Percentiles rank a stretch among this genome's conserved stretches.
Conservation (phyloP, 352 stramenopile species). For the Phytophthora vignae region DNA sequence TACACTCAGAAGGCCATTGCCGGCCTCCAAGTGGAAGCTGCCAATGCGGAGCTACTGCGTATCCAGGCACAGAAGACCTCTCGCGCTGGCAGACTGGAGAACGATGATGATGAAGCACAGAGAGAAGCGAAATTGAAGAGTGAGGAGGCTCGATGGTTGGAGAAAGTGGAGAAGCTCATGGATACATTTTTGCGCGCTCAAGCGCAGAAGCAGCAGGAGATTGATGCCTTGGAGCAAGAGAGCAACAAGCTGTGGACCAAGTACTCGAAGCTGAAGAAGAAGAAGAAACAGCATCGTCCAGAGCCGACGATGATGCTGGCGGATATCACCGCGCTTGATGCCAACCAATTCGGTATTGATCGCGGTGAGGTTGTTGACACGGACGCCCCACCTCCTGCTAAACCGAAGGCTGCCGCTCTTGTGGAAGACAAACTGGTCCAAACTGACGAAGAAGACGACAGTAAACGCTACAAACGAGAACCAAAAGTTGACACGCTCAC, state of each 20-base stretch:
- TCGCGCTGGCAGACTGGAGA: slow-evolving; percentile 53
- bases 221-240: slow-evolving; percentile 62
- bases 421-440: slow-evolving; percentile 67
- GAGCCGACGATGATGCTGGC: slow-evolving; percentile 43
- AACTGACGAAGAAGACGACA: slow-evolving; percentile 56
- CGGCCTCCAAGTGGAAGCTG: slow-evolving; percentile 48
- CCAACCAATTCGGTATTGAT: slow-evolving; percentile 71
- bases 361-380: slow-evolving; percentile 29
- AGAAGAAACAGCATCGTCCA: slow-evolving; percentile 36
- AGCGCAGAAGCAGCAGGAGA: slow-evolving; percentile 69
- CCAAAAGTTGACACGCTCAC: not conserved
- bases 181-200: slow-evolving; percentile 68
- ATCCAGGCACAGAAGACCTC: slow-evolving; percentile 35
- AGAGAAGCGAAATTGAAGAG: slow-evolving; percentile 7
- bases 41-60: slow-evolving; percentile 37
- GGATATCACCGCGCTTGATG: slow-evolving; percentile 71
- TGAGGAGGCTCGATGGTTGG: slow-evolving; percentile 29
- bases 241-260: slow-evolving; percentile 66
- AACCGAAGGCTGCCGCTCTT: not conserved
- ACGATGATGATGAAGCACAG: slow-evolving; percentile 46
- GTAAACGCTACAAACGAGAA: slow-evolving; percentile 10
- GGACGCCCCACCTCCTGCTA: not conserved
- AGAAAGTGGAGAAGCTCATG: slow-evolving; percentile 68
- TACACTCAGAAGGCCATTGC: slow-evolving; percentile 68
- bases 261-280: slow-evolving; percentile 46